Base-by-base conservation (phyloP, 2,329 filamentous ascomycete species). In the Fusarium albidum region DNA sequence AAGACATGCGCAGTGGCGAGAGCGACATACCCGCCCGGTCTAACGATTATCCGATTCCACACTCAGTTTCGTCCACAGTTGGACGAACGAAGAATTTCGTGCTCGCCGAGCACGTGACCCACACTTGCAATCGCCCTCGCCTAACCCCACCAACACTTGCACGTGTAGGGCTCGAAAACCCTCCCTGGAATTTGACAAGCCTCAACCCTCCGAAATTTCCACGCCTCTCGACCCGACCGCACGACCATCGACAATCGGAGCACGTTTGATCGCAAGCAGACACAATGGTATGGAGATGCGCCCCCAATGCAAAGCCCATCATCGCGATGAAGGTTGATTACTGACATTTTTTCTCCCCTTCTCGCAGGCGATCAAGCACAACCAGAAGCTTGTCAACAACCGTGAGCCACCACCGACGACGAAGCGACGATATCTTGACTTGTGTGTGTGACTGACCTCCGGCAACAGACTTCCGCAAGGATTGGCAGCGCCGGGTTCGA, bases 401-500 rank as follows among this genome's bases (percentile, higher is more conserved):
- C 93, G 89, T 92, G 83, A 84, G 89, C 74, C 71, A 61, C 61
- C 67, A 63, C 50, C 57, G 56, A 59, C 63, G 56, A 67, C 41
- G 57, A 41, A 64, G 47, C 67, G 67, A 70, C 68, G 59, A 66
- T 62, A 52, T 56, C 54, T 41, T 55, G 38, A 55, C 37, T 41
- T 37, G 49, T 61, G 70, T 37, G 49, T 61, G 70, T 69, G 70
- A 76, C 79, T 80, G 71, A 79, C 71, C 59, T 55, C 64, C 59
- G n/a, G 44, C 50, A 49, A 68, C 75, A 95, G 91, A 97, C 79
- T 96, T 96, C 91, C 93, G 92, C 84, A 97, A 96, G 92, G 93
- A 99, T 87, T 99, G 95, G 95, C 93, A 98, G 83, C 91, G 92
- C 84, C 91, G 93, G 83, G 95, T 99, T 77, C 91, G 92, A 83